Percentiles rank a stretch among this genome's conserved stretches.
Evolutionary conservation across 805 yeast genomes (phyloP).

Genomic region (Saturnispora sekii): DNA sequence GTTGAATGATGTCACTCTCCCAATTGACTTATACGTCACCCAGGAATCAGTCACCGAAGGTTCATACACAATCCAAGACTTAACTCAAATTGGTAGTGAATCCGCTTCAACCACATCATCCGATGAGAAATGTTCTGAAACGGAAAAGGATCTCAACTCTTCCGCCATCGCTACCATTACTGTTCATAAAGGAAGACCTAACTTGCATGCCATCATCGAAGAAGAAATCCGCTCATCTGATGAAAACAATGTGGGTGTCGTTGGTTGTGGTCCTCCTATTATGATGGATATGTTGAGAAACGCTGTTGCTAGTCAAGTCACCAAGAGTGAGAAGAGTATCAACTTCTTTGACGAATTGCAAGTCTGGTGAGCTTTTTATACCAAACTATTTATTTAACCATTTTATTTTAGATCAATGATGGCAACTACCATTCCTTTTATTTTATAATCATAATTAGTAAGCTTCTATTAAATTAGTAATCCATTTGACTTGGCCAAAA

Average conservation of each 20-base stretch:
- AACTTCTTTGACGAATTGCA: slow-evolving; percentile 9
- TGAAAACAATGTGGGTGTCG: slow-evolving; percentile 28
- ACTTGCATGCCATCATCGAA: slow-evolving; percentile 26
- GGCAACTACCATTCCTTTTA: background rate
- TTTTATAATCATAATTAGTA: background rate
- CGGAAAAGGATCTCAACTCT: background rate
- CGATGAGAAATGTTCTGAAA: slow-evolving; percentile 9
- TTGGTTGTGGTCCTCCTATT: slow-evolving; percentile 38
- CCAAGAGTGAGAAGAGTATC: slow-evolving; percentile 6
- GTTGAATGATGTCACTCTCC: slow-evolving; percentile 21
- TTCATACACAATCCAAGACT: background rate
- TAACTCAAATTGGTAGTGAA: background rate
- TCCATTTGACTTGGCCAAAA: background rate
- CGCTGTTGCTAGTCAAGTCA: background rate
- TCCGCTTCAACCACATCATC: slow-evolving; percentile 4
- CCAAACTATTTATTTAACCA: too few species aligned
- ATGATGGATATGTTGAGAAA: slow-evolving; percentile 19
- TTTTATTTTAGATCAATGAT: too few species aligned
- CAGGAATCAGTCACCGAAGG: slow-evolving; percentile 17
- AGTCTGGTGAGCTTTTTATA: slow-evolving; percentile 2
- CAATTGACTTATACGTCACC: slow-evolving; percentile 31
- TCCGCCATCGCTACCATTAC: background rate
- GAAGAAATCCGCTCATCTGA: slow-evolving; percentile 27
- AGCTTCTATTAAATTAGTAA: background rate
- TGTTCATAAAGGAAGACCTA: slow-evolving; percentile 29